These are phyloP conservation scores for Mycena galericulata DNA, from an alignment of 768 basidiomycete species.

Conservation along the genomic window DNA sequence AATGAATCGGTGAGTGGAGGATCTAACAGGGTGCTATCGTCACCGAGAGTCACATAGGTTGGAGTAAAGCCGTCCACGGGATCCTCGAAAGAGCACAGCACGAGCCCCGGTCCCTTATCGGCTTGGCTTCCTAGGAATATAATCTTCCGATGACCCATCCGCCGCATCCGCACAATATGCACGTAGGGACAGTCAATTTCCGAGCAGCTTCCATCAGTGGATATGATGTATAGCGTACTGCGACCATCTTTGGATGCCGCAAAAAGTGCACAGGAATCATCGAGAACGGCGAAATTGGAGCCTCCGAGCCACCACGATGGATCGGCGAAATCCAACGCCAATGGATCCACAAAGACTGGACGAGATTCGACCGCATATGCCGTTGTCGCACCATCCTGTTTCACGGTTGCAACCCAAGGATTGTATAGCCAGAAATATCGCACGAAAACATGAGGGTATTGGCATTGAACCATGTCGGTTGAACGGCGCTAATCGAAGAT, in stretches of 20 bases:
- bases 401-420: conserved; percentile 49
- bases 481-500: conserved; percentile 11
- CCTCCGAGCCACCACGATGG: conserved; percentile 22
- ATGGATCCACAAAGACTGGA: neutral
- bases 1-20: conserved; percentile 37
- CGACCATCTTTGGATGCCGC: conserved; percentile 46
- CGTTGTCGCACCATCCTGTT: neutral
- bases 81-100: conserved; percentile 5
- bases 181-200: conserved; percentile 46
- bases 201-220: conserved; percentile 37
- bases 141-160: conserved; percentile 37
- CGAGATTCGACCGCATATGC: conserved; percentile 42
- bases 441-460: conserved; percentile 60
- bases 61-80: neutral
- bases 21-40: conserved; percentile 20
- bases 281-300: conserved; percentile 19
- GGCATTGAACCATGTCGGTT: conserved; percentile 16
- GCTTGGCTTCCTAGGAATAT: conserved; percentile 47
- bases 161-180: conserved; percentile 39
- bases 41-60: neutral
- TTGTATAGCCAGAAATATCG: conserved; percentile 66
- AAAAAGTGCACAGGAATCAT: conserved; percentile 25
- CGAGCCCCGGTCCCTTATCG: conserved; percentile 38
- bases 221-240: conserved; percentile 44
- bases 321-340: conserved; percentile 40